Conservation (phyloP, 1,284 basidiomycete species). For the Heterobasidion occidentale region DNA sequence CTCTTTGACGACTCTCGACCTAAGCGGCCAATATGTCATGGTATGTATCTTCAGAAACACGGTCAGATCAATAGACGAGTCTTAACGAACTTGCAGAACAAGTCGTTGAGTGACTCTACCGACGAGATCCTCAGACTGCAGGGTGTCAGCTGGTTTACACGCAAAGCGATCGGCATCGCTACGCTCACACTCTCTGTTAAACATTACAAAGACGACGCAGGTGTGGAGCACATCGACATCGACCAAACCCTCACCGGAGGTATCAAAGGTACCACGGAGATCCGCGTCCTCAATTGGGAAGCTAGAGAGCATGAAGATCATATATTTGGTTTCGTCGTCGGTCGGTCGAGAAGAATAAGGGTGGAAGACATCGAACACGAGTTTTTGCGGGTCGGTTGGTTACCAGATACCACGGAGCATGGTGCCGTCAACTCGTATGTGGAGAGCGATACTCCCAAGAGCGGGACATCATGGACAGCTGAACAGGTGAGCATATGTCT, state of each 20-base stretch:
- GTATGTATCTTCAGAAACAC: conserved; percentile 19
- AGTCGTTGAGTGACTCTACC: conserved; percentile 42
- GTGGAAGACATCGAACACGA: conserved; percentile 25
- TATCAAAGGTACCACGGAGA: conserved; percentile 45
- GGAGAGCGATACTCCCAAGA: conserved; percentile 30
- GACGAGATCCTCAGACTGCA: conserved; percentile 54
- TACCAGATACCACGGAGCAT: conserved; percentile 22
- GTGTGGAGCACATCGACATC: conserved; percentile 53
- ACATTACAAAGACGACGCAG: conserved; percentile 49
- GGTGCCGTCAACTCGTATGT: conserved; percentile 24
- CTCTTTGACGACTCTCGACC: conserved; percentile 39
- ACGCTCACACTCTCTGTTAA: conserved; percentile 49
- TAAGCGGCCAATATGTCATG: conserved; percentile 35
- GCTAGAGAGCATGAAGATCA: conserved; percentile 40
- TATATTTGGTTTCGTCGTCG: conserved; percentile 47
- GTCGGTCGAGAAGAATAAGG: conserved; percentile 31
- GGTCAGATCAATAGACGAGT: background rate
- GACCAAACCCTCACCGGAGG: conserved; percentile 55
- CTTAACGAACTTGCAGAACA: conserved; percentile 12
- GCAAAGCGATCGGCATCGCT: conserved; percentile 42
- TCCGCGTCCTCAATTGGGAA: conserved; percentile 43
- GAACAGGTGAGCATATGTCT: conserved; percentile 23
- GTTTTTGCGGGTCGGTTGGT: conserved; percentile 29
- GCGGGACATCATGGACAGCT: conserved; percentile 25
- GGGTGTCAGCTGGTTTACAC: conserved; percentile 54